Percentiles rank a stretch among this genome's conserved stretches.
phyloP scores from a whole-genome alignment of 2,329 filamentous ascomycete genomes.

The Chrysosporium queenslandicum region DNA sequence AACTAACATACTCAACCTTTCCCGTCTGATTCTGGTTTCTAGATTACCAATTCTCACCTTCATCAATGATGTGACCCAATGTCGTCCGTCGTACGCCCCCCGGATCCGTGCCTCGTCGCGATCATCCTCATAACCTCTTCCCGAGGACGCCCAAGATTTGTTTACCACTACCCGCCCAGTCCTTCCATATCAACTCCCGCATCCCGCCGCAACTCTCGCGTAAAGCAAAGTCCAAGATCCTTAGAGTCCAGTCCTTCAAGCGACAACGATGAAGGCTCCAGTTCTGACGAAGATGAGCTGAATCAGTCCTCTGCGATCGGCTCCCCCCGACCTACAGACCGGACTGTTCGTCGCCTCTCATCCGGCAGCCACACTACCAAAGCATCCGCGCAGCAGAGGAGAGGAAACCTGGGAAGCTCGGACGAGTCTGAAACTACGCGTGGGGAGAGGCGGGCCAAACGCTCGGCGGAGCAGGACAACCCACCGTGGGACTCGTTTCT shows the following conservation, averaged over 20 bases:
- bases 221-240: conserved; percentile 20
- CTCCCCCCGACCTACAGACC: conserved; percentile 1
- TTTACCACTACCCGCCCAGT: conserved; percentile 74
- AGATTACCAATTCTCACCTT: background rate
- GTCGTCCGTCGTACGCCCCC: conserved; percentile 40
- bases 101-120: conserved; percentile 52
- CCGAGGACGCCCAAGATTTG: conserved; percentile 67
- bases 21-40: background rate
- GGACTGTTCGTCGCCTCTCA: background rate
- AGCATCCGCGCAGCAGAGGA: background rate
- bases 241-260: conserved; percentile 33
- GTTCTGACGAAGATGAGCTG: conserved; percentile 32
- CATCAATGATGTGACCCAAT: conserved; percentile 23
- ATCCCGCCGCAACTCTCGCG: conserved; percentile 27
- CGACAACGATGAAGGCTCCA: conserved; percentile 27
- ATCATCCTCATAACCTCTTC: conserved; percentile 67
- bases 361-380: conserved; percentile 3
- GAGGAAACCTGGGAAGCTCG: background rate
- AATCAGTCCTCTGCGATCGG: background rate
- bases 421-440: background rate
- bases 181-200: conserved; percentile 30
- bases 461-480: conserved; percentile 19
- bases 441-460: background rate
- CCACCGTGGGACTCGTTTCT: conserved; percentile 52
- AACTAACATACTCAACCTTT: background rate